phyloP scores from a whole-genome alignment of 2,329 filamentous ascomycete species.

The Fusarium sp. region DNA sequence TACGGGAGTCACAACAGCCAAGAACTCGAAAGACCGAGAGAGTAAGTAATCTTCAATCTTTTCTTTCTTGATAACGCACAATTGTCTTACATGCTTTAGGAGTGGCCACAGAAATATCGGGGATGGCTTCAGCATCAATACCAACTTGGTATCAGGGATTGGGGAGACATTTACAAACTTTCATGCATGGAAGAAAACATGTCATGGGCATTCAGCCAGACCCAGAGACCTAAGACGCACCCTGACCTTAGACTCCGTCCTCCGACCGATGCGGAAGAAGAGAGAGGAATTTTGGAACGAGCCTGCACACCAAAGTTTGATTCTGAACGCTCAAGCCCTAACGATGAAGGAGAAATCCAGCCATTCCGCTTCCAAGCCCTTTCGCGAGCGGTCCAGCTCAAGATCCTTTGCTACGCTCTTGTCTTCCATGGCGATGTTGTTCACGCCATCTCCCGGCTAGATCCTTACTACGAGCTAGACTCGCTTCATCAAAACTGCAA shows the following conservation, averaged over 20 bases:
- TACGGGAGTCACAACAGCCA: background rate
- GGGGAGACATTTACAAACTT: constrained; percentile 24
- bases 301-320: background rate
- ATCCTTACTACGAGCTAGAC: constrained; percentile 46
- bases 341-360: too few species aligned
- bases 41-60: too few species aligned
- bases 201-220: constrained; percentile 1
- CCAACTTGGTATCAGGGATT: background rate
- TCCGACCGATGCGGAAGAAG: constrained; percentile 3
- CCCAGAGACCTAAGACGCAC: background rate
- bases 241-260: constrained; percentile 22
- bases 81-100: constrained; percentile 7
- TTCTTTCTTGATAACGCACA: too few species aligned
- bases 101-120: constrained; percentile 4
- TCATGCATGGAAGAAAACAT: constrained; percentile 41
- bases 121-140: background rate
- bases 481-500: constrained; percentile 27
- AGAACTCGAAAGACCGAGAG: constrained; percentile 4
- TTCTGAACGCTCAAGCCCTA: accelerated
- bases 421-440: constrained; percentile 51
- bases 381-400: constrained; percentile 44
- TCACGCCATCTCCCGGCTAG: constrained; percentile 60
- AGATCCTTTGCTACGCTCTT: constrained; percentile 53
- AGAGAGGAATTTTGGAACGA: background rate
- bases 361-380: constrained; percentile 49